These are phyloP conservation scores for Auricularia sp. DNA, from an alignment of 768 basidiomycete species.

Conservation along the genomic window DNA sequence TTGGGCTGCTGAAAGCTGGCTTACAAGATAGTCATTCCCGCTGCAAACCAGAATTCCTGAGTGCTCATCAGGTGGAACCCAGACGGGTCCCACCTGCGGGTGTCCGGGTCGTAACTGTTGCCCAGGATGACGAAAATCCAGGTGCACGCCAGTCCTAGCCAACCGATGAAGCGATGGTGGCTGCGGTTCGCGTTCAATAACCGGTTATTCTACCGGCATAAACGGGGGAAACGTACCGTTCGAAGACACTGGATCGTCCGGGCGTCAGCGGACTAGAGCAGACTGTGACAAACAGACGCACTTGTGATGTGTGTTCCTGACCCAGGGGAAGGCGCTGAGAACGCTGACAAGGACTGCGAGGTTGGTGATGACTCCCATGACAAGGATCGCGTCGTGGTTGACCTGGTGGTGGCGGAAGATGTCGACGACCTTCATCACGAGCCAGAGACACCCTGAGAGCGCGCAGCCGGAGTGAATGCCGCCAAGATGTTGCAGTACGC, in stretches of 20 bases:
- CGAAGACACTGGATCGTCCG: conserved; percentile 47
- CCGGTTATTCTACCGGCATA: not conserved
- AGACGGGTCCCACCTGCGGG: conserved; percentile 46
- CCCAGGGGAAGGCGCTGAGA: conserved; percentile 64
- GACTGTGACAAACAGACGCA: conserved; percentile 22
- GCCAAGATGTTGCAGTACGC: conserved; percentile 49
- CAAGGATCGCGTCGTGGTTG: conserved; percentile 47
- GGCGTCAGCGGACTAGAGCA: not conserved
- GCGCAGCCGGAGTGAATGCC: conserved; percentile 75
- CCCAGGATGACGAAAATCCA: conserved; percentile 49
- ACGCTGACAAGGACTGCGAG: conserved; percentile 48
- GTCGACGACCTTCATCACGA: conserved; percentile 45
- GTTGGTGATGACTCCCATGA: conserved; percentile 51
- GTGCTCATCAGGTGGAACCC: conserved; percentile 47
- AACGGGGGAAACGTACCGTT: conserved; percentile 21
- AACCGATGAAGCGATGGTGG: conserved; percentile 71
- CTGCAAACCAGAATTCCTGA: conserved; percentile 69
- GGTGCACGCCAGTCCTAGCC: conserved; percentile 47
- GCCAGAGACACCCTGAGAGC: conserved; percentile 58
- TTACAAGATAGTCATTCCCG: conserved; percentile 66
- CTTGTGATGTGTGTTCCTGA: conserved; percentile 76
- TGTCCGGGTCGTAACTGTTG: conserved; percentile 48
- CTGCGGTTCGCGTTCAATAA: conserved; percentile 14
- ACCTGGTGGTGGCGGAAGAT: conserved; percentile 40
- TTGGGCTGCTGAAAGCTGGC: conserved; percentile 13